A percentile compares a stretch with the other conserved stretches of the same genome.
phyloP scores from a whole-genome alignment of 768 basidiomycete genomes.

The Kwoniella europaea region DNA sequence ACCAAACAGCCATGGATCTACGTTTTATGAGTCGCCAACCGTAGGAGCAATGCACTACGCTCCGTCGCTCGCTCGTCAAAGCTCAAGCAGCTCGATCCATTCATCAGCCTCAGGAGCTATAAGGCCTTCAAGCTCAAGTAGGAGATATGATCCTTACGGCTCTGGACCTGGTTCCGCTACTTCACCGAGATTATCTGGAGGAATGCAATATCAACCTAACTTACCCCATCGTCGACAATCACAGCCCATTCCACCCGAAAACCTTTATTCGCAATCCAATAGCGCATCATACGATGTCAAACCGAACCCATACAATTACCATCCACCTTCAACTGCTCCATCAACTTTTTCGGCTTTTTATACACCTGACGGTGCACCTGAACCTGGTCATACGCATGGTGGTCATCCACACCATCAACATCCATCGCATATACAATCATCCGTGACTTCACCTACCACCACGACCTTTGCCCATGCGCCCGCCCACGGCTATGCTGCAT shows the following conservation, averaged over 20 bases:
- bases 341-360: conserved; percentile 25
- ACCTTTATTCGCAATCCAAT: conserved; percentile 5
- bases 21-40: conserved; percentile 17
- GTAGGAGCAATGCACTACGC: conserved; percentile 16
- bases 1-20: conserved; percentile 23
- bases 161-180: conserved; percentile 10
- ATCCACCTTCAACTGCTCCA: conserved; percentile 30
- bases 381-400: neutral
- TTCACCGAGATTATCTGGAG: conserved; percentile 11
- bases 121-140: conserved; percentile 24
- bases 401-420: conserved; percentile 1
- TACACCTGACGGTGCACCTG: conserved; percentile 5
- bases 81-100: conserved; percentile 24
- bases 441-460: conserved; percentile 7
- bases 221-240: conserved; percentile 23
- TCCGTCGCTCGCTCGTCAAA: conserved; percentile 23
- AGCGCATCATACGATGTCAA: conserved; percentile 25
- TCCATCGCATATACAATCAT: conserved; percentile 1
- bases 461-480: conserved; percentile 4
- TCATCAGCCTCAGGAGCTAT: conserved; percentile 24
- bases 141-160: conserved; percentile 36
- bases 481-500: conserved; percentile 7
- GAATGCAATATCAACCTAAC: conserved; percentile 6
- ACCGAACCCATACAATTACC: conserved; percentile 27
- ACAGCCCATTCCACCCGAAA: conserved; percentile 17